phyloP scores from a whole-genome alignment of 2,329 filamentous ascomycete genomes.

The Cercospora beticola region DNA sequence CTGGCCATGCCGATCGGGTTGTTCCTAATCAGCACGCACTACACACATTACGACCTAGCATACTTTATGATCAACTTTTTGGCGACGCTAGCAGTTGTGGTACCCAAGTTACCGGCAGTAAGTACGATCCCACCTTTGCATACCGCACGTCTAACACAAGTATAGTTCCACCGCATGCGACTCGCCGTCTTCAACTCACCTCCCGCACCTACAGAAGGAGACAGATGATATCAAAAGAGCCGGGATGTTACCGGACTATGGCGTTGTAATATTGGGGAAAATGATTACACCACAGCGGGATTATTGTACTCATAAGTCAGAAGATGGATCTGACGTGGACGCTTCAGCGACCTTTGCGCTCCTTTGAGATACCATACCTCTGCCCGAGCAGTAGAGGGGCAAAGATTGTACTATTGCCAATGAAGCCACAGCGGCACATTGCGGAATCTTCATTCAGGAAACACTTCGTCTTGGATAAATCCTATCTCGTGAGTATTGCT shows the following conservation, averaged over 20 bases:
- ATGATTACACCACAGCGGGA: slow-evolving; percentile 22
- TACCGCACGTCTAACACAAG: slow-evolving; percentile 16
- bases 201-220: slow-evolving; percentile 28
- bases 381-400: slow-evolving; percentile 9
- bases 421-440: not conserved
- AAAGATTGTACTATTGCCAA: slow-evolving; percentile 11
- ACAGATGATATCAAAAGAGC: slow-evolving; percentile 18
- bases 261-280: slow-evolving; percentile 22
- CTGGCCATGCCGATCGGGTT: slow-evolving; percentile 90
- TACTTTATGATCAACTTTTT: slow-evolving; percentile 98
- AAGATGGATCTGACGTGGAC: slow-evolving; percentile 9
- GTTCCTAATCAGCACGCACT: slow-evolving; percentile 96
- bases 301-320: slow-evolving; percentile 22
- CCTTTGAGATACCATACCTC: slow-evolving; percentile 23
- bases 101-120: slow-evolving; percentile 94
- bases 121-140: slow-evolving; percentile 39
- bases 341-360: slow-evolving; percentile 19
- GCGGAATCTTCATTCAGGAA: not conserved
- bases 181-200: slow-evolving; percentile 39
- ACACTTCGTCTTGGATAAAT: not conserved
- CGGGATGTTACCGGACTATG: slow-evolving; percentile 12
- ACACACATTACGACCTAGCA: slow-evolving; percentile 94
- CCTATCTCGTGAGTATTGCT: not conserved
- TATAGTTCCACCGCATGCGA: slow-evolving; percentile 41
- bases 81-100: slow-evolving; percentile 86